Base-by-base conservation (phyloP, 768 basidiomycete species). In the Boletus edulis region DNA sequence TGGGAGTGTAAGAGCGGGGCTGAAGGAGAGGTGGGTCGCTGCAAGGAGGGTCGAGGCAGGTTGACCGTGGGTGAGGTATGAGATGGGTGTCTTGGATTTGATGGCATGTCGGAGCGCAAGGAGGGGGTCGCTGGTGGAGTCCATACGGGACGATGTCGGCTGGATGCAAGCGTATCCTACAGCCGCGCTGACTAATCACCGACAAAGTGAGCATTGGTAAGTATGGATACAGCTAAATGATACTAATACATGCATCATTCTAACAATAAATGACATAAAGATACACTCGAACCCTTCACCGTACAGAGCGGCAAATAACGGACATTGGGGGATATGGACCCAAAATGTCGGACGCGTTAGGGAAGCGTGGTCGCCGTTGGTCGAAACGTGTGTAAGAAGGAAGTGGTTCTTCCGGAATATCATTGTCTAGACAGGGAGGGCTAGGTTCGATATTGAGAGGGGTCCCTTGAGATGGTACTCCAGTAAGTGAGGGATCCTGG, bases 21-120 rank as follows among this genome's bases (percentile, higher is more conserved):
- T 78, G 60, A 91, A 76, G 31, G 83, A 78, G 53, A 94, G 72
- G 62, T 87, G 82, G 0, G 86, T 83, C 2, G 87, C 87, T n/a
- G 74, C 64, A 10, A 74, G 72, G 34, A 90, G 76, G 1, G 79
- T 77, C 8, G 74, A 49, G 17, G 75, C 76, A 9, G 81, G 76
- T 7, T 76, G 71, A 14, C 54, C 56, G 8, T 63, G 10, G 1
- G 45, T 20, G 75, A 70, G 59, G 62, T 82, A 89, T 1, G 78
- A 75, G 45, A 89, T 80, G 4, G 73, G 49, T 4, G 59, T 63
- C 55, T 81, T 80, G 3, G 78, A 75, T 58, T 81, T 84, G 50
- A 90, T 81, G n/a, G 86, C 80, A 46, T 83, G 76, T 27, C 81
- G 81, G 9, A 91, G 79, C 38, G 76, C 75, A 18, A 82, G 69